phyloP scores from a whole-genome alignment of 129 eudicot genomes.

The Erigeron canadensis region DNA sequence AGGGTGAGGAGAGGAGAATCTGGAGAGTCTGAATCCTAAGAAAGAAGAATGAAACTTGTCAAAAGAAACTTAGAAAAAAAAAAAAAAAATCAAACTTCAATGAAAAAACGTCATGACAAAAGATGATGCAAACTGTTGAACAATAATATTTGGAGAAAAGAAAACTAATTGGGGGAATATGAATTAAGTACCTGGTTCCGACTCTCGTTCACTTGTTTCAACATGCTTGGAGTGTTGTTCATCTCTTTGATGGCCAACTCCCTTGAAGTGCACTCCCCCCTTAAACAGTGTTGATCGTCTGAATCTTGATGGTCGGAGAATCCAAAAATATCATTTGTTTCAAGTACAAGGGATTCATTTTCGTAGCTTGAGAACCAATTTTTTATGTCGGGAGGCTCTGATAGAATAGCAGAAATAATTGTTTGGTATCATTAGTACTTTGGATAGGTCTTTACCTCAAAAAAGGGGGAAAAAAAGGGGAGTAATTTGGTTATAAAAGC shows the following conservation, averaged over 20 bases:
- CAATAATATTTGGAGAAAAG: not conserved
- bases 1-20: constrained; percentile 25
- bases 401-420: not conserved
- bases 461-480: no score
- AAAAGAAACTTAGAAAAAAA: no score
- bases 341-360: constrained; percentile 66
- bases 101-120: not conserved
- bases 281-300: not conserved
- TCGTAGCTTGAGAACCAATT: constrained; percentile 79
- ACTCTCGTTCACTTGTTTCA: constrained; percentile 4
- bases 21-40: constrained; percentile 21
- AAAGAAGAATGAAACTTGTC: constrained; percentile 1
- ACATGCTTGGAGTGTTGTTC: not conserved
- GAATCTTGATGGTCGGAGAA: constrained; percentile 27
- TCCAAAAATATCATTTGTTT: constrained; percentile 47
- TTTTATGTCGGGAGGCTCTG: constrained; percentile 72
- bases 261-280: constrained; percentile 6
- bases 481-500: not conserved
- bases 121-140: not conserved
- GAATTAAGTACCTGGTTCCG: constrained; percentile 19
- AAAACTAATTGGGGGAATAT: not conserved
- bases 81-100: no score
- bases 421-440: constrained; percentile 3
- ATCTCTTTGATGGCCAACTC: constrained; percentile 19
- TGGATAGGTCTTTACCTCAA: not conserved